Conservation (phyloP, 345 rosid species). For the Anastatica hierochuntica region DNA sequence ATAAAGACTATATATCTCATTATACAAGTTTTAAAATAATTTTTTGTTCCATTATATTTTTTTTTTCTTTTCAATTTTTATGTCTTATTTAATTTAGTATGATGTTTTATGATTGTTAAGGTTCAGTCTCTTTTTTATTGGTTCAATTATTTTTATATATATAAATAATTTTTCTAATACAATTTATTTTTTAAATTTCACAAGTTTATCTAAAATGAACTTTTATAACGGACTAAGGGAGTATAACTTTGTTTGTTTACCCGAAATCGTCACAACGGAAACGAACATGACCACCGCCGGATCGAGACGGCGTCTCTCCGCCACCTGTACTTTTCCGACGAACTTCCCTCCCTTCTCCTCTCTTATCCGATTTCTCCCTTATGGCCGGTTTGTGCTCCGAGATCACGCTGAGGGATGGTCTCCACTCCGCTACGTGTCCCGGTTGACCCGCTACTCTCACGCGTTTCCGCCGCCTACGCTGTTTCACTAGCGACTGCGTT, state of each 20-base stretch:
- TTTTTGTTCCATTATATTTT: too few species aligned
- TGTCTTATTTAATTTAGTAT: too few species aligned
- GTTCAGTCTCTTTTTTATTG: too few species aligned
- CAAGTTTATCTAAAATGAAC: too few species aligned
- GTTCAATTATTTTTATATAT: too few species aligned
- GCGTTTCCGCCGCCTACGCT: slow-evolving; percentile 24
- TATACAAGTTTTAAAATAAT: too few species aligned
- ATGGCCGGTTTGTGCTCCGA: slow-evolving; percentile 39
- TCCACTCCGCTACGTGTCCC: slow-evolving; percentile 38
- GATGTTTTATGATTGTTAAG: too few species aligned
- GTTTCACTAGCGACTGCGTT: slow-evolving; percentile 18
- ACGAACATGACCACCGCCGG: slow-evolving; percentile 27
- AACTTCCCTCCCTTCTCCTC: slow-evolving; percentile 12
- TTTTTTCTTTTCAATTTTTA: too few species aligned
- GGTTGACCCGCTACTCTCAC: slow-evolving; percentile 21
- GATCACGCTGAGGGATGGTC: slow-evolving; percentile 49
- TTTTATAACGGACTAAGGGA: too few species aligned
- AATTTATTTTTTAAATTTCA: too few species aligned
- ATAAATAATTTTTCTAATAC: too few species aligned
- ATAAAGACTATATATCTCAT: too few species aligned
- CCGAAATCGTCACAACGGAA: slow-evolving; percentile 28
- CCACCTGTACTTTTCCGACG: slow-evolving; percentile 25
- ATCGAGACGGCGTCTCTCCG: slow-evolving; percentile 9
- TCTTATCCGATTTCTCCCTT: slow-evolving; percentile 16
- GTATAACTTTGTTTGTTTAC: slow-evolving; percentile 15